phyloP scores from a whole-genome alignment of 352 stramenopile genomes.

The Pythium scleroteichum region DNA sequence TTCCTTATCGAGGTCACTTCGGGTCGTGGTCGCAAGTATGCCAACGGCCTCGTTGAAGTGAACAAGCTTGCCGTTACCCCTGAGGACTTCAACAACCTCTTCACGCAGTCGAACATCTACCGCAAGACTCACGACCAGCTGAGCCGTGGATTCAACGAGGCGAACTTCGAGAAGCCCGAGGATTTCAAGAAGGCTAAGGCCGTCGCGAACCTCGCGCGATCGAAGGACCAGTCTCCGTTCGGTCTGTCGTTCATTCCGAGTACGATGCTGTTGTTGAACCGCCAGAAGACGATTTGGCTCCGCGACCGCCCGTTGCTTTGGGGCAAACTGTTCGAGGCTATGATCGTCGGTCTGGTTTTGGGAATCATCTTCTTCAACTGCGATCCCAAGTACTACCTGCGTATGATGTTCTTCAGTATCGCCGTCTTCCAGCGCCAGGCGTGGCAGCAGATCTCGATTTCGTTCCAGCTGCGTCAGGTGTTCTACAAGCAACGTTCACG shows the following conservation, averaged over 20 bases:
- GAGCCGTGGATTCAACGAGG: conserved; percentile 54
- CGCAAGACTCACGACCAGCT: conserved; percentile 51
- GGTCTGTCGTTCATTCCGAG: conserved; percentile 45
- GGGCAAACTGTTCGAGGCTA: conserved; percentile 59
- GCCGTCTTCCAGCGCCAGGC: conserved; percentile 70
- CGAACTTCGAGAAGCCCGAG: conserved; percentile 55
- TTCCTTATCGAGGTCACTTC: conserved; percentile 76
- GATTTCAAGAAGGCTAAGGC: conserved; percentile 61
- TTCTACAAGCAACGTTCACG: conserved; percentile 90
- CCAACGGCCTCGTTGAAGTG: conserved; percentile 34
- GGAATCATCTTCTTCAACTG: conserved; percentile 74
- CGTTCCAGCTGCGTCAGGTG: conserved; percentile 73
- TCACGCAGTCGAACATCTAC: conserved; percentile 58
- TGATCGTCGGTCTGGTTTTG: conserved; percentile 78
- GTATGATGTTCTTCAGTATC: conserved; percentile 75
- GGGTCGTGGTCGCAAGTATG: conserved; percentile 46
- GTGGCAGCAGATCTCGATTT: conserved; percentile 72
- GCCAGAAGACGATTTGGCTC: conserved; percentile 69
- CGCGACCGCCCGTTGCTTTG: conserved; percentile 59
- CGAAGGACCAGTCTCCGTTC: conserved; percentile 55
- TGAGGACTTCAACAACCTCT: conserved; percentile 58
- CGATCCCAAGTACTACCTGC: conserved; percentile 56
- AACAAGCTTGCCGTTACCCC: conserved; percentile 31
- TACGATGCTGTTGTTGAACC: conserved; percentile 52
- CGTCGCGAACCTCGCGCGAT: conserved; percentile 45